These are phyloP conservation scores for Exophiala viscosa DNA, from an alignment of 2,329 filamentous ascomycete species.

Conservation along the genomic window DNA sequence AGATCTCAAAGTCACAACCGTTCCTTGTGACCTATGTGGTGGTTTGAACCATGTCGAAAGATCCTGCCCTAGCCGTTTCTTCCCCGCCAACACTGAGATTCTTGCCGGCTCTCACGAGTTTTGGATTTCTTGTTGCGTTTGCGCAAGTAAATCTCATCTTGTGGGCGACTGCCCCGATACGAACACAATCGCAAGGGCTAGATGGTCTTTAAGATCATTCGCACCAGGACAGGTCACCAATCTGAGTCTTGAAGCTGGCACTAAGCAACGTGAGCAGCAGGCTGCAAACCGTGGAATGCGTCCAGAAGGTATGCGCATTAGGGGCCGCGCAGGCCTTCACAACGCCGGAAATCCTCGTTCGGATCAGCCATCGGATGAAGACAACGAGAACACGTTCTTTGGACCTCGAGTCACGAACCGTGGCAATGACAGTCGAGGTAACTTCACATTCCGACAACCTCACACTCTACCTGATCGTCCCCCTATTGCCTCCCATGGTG, in stretches of 20 bases:
- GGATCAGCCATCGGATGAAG: conserved; percentile 18
- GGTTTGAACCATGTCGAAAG: conserved; percentile 56
- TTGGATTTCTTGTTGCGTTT: conserved; percentile 44
- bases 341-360: conserved; percentile 17
- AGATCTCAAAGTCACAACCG: conserved; percentile 55
- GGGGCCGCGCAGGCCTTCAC: conserved; percentile 36
- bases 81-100: conserved; percentile 29
- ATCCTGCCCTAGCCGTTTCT: conserved; percentile 56
- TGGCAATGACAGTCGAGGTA: background rate
- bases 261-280: conserved; percentile 25
- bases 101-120: conserved; percentile 34
- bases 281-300: conserved; percentile 23
- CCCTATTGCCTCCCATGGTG: background rate
- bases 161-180: conserved; percentile 43
- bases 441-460: conserved; percentile 12
- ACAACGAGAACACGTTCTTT: conserved; percentile 34
- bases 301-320: conserved; percentile 34
- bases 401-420: conserved; percentile 25
- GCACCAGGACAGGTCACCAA: conserved; percentile 39
- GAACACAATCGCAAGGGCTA: conserved; percentile 32
- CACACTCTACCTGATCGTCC: conserved; percentile 4
- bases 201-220: conserved; percentile 39
- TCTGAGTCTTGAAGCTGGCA: conserved; percentile 32
- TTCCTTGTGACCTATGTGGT: conserved; percentile 60
- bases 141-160: conserved; percentile 42